Evolutionary conservation across 257 asterid genomes (phyloP).

Genomic region (Penstemon newberryi): DNA sequence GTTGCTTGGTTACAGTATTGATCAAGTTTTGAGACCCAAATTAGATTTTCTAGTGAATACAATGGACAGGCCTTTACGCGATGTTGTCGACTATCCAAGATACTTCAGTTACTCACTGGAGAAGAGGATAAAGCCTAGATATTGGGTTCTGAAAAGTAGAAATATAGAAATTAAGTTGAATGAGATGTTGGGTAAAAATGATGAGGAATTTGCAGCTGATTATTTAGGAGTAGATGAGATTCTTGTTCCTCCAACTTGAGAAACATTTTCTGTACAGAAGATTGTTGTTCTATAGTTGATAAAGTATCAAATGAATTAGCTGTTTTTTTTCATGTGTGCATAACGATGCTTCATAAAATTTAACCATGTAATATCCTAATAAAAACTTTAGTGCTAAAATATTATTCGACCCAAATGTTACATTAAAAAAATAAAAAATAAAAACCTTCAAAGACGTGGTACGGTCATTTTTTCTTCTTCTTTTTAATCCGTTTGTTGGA

Average conservation of each 20-base stretch:
- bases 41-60: slow-evolving; percentile 61
- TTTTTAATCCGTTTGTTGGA: too few species aligned
- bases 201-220: slow-evolving; percentile 70
- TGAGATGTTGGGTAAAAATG: slow-evolving; percentile 87
- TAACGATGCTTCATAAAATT: too few species aligned
- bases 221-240: slow-evolving; percentile 53
- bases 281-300: too few species aligned
- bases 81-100: slow-evolving; percentile 84
- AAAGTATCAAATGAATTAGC: too few species aligned
- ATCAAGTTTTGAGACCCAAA: slow-evolving; percentile 77
- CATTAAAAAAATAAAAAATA: too few species aligned
- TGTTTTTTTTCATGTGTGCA: too few species aligned
- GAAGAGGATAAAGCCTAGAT: slow-evolving; percentile 91
- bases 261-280: slow-evolving; percentile 6
- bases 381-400: too few species aligned
- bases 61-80: slow-evolving; percentile 67
- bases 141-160: slow-evolving; percentile 63
- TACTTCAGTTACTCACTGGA: slow-evolving; percentile 94
- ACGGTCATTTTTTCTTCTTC: too few species aligned
- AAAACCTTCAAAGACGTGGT: too few species aligned
- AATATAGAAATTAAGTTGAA: slow-evolving; percentile 56
- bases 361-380: too few species aligned
- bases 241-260: slow-evolving; percentile 46
- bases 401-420: too few species aligned
- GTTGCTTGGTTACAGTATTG: slow-evolving; percentile 80